These are phyloP conservation scores for Exophiala calicioides DNA, from an alignment of 2,329 filamentous ascomycete species.

Conservation along the genomic window DNA sequence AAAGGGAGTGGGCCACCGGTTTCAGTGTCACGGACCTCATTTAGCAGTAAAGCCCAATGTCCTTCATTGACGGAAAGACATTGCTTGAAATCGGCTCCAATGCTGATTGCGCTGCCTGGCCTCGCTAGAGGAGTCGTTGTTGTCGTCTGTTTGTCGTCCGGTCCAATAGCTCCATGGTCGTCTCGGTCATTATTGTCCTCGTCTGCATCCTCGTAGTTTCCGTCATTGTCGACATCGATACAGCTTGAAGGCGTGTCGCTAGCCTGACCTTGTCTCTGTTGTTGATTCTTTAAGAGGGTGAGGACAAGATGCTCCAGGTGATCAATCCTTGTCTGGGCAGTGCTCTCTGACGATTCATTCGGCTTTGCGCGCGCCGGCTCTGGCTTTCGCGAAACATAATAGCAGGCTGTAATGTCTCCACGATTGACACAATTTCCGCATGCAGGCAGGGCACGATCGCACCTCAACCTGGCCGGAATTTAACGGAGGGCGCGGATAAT, in stretches of 20 bases:
- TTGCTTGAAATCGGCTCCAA: conserved; percentile 72
- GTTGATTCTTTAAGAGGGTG: conserved; percentile 86
- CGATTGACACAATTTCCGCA: conserved; percentile 94
- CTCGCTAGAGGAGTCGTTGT: conserved; percentile 69
- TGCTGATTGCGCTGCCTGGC: conserved; percentile 75
- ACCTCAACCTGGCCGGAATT: conserved; percentile 63
- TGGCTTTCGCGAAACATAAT: conserved; percentile 70
- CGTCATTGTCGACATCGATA: conserved; percentile 8
- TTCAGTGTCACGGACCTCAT: conserved; percentile 78
- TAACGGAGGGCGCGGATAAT: not conserved
- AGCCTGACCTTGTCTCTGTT: conserved; percentile 59
- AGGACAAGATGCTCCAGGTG: conserved; percentile 87
- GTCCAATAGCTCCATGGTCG: conserved; percentile 50
- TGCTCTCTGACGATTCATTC: conserved; percentile 58
- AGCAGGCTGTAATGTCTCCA: conserved; percentile 76
- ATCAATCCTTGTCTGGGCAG: conserved; percentile 98
- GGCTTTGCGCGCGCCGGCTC: conserved; percentile 69
- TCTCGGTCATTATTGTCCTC: conserved; percentile 40
- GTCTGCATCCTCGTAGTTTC: conserved; percentile 28
- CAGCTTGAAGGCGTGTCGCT: conserved; percentile 55
- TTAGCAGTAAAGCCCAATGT: conserved; percentile 77
- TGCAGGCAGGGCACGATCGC: conserved; percentile 76
- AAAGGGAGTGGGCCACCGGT: conserved; percentile 65
- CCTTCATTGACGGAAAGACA: conserved; percentile 78
- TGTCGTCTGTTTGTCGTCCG: conserved; percentile 63